phyloP scores from a whole-genome alignment of 495 filamentous ascomycete genomes.

The Aspergillus nanangensis region DNA sequence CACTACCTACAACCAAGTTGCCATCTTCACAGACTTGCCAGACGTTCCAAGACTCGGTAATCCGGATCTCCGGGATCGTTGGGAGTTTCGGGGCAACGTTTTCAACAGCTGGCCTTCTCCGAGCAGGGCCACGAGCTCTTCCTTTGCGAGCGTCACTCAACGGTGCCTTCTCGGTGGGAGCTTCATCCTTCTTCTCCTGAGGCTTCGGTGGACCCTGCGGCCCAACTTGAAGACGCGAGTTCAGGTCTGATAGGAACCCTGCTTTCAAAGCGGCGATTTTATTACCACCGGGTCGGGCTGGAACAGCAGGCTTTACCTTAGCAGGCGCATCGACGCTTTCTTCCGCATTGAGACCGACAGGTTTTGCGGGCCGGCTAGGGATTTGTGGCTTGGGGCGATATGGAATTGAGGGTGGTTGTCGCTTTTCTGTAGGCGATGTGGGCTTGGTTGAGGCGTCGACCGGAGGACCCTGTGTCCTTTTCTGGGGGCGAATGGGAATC shows the following conservation, averaged over 20 bases:
- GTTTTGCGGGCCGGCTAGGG: constrained; percentile 64
- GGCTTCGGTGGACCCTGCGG: constrained; percentile 67
- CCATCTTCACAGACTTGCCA: constrained; percentile 48
- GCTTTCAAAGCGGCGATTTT: constrained; percentile 91
- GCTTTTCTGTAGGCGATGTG: constrained; percentile 40
- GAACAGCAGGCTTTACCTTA: constrained; percentile 72
- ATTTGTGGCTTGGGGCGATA: constrained; percentile 79
- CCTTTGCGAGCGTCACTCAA: constrained; percentile 84
- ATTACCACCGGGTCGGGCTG: constrained; percentile 68
- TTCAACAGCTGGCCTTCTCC: constrained; percentile 62
- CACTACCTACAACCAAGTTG: constrained; percentile 32
- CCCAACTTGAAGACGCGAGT: constrained; percentile 77
- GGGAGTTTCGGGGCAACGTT: constrained; percentile 24
- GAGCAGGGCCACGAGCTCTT: constrained; percentile 79
- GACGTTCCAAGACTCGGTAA: constrained; percentile 46
- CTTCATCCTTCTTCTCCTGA: constrained; percentile 57
- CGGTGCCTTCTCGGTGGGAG: constrained; percentile 67
- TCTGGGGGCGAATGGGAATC: constrained; percentile 41
- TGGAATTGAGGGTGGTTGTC: constrained; percentile 53
- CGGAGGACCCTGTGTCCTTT: constrained; percentile 30
- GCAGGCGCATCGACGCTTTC: constrained; percentile 23
- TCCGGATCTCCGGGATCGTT: constrained; percentile 39
- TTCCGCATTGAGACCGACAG: constrained; percentile 28
- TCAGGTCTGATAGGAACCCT: constrained; percentile 86
- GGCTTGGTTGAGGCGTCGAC: constrained; percentile 26